Evolutionary conservation across 805 yeast species (phyloP).

Genomic region (Saturnispora galanensis): DNA sequence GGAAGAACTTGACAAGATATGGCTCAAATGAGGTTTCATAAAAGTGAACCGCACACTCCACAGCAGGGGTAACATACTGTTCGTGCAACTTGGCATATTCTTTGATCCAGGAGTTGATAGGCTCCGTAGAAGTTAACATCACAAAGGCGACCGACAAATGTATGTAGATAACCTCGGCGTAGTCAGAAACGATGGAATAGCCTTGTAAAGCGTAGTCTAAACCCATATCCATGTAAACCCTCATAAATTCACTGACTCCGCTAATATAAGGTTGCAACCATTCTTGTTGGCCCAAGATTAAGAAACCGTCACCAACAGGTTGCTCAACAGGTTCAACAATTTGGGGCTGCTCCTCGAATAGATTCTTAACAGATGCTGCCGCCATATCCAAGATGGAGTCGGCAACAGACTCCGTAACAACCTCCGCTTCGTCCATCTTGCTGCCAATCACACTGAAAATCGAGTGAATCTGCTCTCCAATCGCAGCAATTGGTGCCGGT

Average conservation of each 20-base stretch:
- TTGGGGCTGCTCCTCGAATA: not conserved
- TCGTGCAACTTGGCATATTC: not conserved
- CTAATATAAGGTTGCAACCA: not conserved
- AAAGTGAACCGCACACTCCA: not conserved
- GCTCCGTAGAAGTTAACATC: slow-evolving; percentile 7
- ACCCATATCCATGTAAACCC: not conserved
- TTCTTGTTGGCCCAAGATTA: no score
- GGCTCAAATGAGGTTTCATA: not conserved
- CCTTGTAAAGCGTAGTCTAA: not conserved
- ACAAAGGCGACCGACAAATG: slow-evolving; percentile 10
- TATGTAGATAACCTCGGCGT: slow-evolving; percentile 4
- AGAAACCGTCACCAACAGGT: not conserved
- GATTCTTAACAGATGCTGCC: not conserved
- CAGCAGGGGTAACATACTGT: not conserved
- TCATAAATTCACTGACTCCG: not conserved
- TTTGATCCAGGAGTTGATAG: not conserved
- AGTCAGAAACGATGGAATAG: not conserved
- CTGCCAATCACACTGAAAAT: not conserved
- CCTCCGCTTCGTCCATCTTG: slow-evolving; percentile 1
- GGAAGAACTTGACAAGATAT: not conserved
- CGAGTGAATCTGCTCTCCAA: not conserved
- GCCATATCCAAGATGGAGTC: not conserved
- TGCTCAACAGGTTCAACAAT: not conserved
- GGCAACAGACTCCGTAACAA: slow-evolving; percentile 1
- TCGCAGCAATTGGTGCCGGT: not conserved